Percentiles rank a stretch among this genome's conserved stretches.
These are phyloP conservation scores for Calonectria henricotiae DNA, from an alignment of 2,329 filamentous ascomycete species.

Conservation along the genomic window DNA sequence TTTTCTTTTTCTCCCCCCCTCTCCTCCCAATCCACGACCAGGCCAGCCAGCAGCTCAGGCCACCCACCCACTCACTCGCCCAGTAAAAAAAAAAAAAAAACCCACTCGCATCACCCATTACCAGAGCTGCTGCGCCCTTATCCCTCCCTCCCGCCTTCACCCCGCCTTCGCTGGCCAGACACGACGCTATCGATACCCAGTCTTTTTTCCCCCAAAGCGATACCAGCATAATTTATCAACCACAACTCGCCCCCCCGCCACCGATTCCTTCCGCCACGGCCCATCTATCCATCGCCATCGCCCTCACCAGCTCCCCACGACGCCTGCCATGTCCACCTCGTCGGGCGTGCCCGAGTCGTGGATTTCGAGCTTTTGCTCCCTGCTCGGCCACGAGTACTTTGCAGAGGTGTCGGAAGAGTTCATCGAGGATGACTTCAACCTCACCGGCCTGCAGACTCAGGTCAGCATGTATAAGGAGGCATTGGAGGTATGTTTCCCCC, in stretches of 20 bases:
- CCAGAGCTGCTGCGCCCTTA: conserved; percentile 28
- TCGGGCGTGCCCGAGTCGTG: conserved; percentile 85
- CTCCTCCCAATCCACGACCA: background rate
- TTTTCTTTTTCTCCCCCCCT: background rate
- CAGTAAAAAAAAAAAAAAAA: conserved; percentile 38
- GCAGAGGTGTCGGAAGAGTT: conserved; percentile 99
- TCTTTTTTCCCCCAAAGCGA: conserved; percentile 23
- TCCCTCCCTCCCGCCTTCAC: conserved; percentile 40
- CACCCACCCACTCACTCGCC: conserved; percentile 42
- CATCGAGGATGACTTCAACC: conserved; percentile 99
- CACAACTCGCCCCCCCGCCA: conserved; percentile 34
- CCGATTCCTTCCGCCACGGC: conserved; percentile 31
- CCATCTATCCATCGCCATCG: conserved; percentile 37
- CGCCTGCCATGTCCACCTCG: conserved; percentile 70
- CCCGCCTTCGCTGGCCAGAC: conserved; percentile 47
- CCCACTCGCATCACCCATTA: conserved; percentile 18
- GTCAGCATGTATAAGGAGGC: conserved; percentile 99
- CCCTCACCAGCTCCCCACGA: conserved; percentile 29
- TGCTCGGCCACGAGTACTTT: conserved; percentile 98
- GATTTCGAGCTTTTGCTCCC: conserved; percentile 97
- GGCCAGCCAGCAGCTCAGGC: conserved; percentile 19
- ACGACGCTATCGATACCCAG: conserved; percentile 49
- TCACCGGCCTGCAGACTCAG: conserved; percentile 94
- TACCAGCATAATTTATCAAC: conserved; percentile 31
- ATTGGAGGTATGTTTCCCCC: conserved; percentile 75